Conservation (phyloP, 140 eudicot genomes). For the Erigeron philadelphicus region DNA sequence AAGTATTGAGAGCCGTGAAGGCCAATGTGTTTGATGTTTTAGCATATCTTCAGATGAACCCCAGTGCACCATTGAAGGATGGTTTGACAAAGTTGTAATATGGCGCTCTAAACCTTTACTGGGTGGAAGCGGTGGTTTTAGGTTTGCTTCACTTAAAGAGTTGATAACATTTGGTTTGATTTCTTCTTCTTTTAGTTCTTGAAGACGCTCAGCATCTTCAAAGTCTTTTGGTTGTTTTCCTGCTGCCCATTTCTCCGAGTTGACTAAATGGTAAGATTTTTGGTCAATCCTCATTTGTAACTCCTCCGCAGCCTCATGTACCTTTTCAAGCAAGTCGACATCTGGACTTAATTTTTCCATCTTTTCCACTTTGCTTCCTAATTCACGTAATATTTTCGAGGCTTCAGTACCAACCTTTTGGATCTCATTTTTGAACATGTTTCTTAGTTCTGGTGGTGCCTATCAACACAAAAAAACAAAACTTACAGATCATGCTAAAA, state of each 20-base stretch:
- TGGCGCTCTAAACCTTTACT: constrained; percentile 28
- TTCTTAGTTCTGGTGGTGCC: constrained; percentile 83
- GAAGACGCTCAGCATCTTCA: constrained; percentile 49
- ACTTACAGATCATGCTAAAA: background rate
- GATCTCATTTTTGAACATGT: constrained; percentile 56
- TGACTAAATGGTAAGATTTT: constrained; percentile 79
- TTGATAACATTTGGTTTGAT: constrained; percentile 37
- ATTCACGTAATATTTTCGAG: constrained; percentile 61
- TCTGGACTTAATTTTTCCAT: constrained; percentile 66
- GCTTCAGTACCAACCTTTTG: constrained; percentile 79
- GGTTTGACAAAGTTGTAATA: constrained; percentile 26
- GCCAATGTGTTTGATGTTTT: constrained; percentile 70
- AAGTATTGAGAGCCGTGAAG: constrained; percentile 59
- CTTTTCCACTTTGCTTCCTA: constrained; percentile 73
- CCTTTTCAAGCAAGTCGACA: constrained; percentile 53
- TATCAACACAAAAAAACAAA: constrained; percentile 15
- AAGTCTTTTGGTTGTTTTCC: constrained; percentile 44
- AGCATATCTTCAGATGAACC: constrained; percentile 46
- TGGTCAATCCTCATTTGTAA: constrained; percentile 76
- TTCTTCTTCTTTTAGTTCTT: constrained; percentile 56
- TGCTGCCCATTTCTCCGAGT: constrained; percentile 59
- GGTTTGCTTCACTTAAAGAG: constrained; percentile 55
- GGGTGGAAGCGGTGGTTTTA: constrained; percentile 39
- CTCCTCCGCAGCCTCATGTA: constrained; percentile 88
- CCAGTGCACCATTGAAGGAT: constrained; percentile 42